These are phyloP conservation scores for Ilyonectria sp. DNA, from an alignment of 2,329 filamentous ascomycete genomes.

Conservation along the genomic window DNA sequence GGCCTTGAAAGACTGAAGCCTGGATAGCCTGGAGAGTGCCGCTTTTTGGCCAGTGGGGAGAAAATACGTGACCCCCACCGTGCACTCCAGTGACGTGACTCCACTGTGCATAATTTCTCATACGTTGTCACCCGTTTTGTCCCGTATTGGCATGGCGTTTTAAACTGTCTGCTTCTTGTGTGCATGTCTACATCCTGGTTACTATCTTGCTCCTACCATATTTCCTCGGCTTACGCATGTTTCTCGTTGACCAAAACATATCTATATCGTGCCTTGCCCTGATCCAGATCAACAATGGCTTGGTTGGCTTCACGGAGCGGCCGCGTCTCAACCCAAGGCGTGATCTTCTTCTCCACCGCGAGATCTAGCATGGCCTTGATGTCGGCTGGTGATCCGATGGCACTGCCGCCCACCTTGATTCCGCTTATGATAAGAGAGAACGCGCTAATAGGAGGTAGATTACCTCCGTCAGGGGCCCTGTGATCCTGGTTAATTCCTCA, in stretches of 20 bases:
- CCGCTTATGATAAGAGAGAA: conserved; percentile 17
- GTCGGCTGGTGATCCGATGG: conserved; percentile 65
- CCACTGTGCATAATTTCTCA: conserved; percentile 24
- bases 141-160: conserved; percentile 17
- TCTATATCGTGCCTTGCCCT: conserved; percentile 65
- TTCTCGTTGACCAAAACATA: conserved; percentile 54
- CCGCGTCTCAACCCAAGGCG: conserved; percentile 69
- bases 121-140: conserved; percentile 5
- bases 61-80: conserved; percentile 13
- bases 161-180: conserved; percentile 18
- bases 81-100: conserved; percentile 16
- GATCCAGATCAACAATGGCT: conserved; percentile 69
- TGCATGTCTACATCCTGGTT: not conserved
- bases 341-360: conserved; percentile 68
- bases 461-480: conserved; percentile 46
- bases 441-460: conserved; percentile 25
- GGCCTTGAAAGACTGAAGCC: not conserved
- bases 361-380: conserved; percentile 73
- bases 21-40: conserved; percentile 6
- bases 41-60: conserved; percentile 16
- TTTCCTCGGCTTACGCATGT: conserved; percentile 2
- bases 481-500: conserved; percentile 8
- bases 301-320: conserved; percentile 69
- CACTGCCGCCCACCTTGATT: conserved; percentile 50
- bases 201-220: not conserved